Evolutionary conservation across 208 protist genomes (phyloP).

Genomic region (Tritrichomonas foetus): DNA sequence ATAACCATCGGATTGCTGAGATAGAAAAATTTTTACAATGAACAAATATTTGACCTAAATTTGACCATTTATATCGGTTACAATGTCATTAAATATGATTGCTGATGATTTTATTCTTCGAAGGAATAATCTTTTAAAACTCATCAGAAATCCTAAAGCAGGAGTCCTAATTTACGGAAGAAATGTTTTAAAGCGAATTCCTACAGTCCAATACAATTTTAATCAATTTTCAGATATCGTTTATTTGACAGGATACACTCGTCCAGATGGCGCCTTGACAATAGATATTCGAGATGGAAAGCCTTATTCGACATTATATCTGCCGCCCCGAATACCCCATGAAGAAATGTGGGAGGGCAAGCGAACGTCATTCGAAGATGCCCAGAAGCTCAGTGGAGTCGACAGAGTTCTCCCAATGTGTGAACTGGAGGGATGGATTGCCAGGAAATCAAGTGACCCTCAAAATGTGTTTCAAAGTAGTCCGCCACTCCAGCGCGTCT

Average conservation of each 20-base stretch:
- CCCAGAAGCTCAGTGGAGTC: not conserved
- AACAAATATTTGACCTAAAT: too few relatives aligned
- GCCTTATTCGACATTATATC: not conserved
- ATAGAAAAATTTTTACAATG: too few relatives aligned
- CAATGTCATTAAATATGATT: not conserved
- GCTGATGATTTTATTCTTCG: not conserved
- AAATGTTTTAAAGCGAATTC: not conserved
- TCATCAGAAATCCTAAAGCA: not conserved
- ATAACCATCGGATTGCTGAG: too few relatives aligned
- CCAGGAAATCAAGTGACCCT: too few relatives aligned
- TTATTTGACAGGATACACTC: constrained; percentile 6
- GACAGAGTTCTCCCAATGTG: not conserved
- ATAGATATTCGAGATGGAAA: not conserved
- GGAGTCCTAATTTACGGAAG: not conserved
- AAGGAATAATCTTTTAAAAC: not conserved
- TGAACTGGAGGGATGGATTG: not conserved
- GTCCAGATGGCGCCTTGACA: not conserved
- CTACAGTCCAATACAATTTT: not conserved
- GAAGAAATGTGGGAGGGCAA: not conserved
- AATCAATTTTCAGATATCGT: constrained; percentile 33
- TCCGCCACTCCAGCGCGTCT: not conserved
- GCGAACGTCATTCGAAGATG: not conserved
- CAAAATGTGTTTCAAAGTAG: not conserved
- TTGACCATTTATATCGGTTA: too few relatives aligned
- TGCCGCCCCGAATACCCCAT: not conserved